Evolutionary conservation across 2,329 filamentous ascomycete genomes (phyloP).

Genomic region (Colletotrichum brevisporum): DNA sequence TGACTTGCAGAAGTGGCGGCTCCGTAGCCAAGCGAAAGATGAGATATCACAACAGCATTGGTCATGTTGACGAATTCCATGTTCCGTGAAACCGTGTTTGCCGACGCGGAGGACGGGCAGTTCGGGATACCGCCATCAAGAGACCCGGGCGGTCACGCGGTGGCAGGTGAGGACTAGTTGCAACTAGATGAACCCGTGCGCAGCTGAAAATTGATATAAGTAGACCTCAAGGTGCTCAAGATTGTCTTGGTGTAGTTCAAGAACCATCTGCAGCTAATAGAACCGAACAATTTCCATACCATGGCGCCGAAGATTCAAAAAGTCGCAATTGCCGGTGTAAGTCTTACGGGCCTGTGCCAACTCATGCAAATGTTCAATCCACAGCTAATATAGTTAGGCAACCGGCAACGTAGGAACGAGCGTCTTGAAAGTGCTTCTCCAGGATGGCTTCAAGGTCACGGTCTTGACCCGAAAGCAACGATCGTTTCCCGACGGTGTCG

Average conservation of each 20-base stretch:
- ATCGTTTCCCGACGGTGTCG: slow-evolving; percentile 49
- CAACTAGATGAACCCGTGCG: neutral
- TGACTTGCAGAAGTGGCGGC: neutral
- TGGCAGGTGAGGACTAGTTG: neutral
- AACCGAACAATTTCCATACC: accelerated
- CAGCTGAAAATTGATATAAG: neutral
- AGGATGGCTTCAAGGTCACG: slow-evolving; percentile 60
- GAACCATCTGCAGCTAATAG: neutral
- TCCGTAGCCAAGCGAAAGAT: neutral
- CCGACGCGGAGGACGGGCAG: neutral
- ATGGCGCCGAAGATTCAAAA: slow-evolving; percentile 49
- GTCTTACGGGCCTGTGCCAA: neutral
- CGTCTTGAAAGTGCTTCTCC: slow-evolving; percentile 48
- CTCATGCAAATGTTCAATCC: too few species aligned
- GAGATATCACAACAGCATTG: neutral
- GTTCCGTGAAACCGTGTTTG: slow-evolving; percentile 1
- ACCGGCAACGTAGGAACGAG: slow-evolving; percentile 52
- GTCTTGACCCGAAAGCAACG: slow-evolving; percentile 63
- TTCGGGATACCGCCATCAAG: neutral
- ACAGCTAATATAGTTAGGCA: slow-evolving; percentile 36
- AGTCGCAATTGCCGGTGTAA: slow-evolving; percentile 54
- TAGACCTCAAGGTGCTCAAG: neutral
- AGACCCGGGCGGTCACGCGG: too few species aligned
- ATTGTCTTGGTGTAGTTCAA: neutral
- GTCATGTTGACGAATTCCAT: neutral